A percentile compares a stretch with the other conserved stretches of the same genome.
phyloP scores from a whole-genome alignment of 495 filamentous ascomycete genomes.

The Umbilicaria muhlenbergii region DNA sequence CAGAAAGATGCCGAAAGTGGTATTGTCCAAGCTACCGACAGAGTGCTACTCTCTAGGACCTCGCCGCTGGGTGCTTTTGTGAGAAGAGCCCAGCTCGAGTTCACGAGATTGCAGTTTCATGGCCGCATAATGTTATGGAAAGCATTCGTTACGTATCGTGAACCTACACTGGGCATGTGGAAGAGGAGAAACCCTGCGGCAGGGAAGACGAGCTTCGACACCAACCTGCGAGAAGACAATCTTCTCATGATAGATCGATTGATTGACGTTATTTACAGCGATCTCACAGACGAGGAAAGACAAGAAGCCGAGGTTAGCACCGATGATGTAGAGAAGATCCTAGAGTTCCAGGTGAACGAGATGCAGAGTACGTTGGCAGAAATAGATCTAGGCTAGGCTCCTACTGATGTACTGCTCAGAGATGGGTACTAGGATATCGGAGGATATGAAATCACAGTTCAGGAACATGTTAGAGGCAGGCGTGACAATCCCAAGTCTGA shows the following conservation, averaged over 20 bases:
- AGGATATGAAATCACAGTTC: constrained; percentile 49
- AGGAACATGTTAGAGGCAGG: constrained; percentile 48
- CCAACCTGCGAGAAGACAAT: constrained; percentile 32
- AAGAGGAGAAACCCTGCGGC: constrained; percentile 47
- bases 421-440: constrained; percentile 53
- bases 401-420: constrained; percentile 25
- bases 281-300: constrained; percentile 33
- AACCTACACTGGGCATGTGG: constrained; percentile 58
- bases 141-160: constrained; percentile 59
- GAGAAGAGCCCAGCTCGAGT: constrained; percentile 61
- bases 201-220: constrained; percentile 51
- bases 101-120: constrained; percentile 61
- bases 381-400: not conserved
- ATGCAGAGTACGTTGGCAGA: constrained; percentile 52
- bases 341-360: constrained; percentile 77
- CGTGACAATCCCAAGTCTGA: constrained; percentile 50
- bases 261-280: constrained; percentile 45
- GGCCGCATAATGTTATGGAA: constrained; percentile 65
- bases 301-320: constrained; percentile 40
- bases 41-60: constrained; percentile 39
- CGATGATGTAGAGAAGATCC: constrained; percentile 67
- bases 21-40: constrained; percentile 24
- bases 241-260: constrained; percentile 23
- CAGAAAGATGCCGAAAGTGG: constrained; percentile 34
- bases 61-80: constrained; percentile 83